Percentiles rank a stretch among this genome's conserved stretches.
Evolutionary conservation across 208 protist genomes (phyloP).

Genomic region (Leishmania tarentolae): DNA sequence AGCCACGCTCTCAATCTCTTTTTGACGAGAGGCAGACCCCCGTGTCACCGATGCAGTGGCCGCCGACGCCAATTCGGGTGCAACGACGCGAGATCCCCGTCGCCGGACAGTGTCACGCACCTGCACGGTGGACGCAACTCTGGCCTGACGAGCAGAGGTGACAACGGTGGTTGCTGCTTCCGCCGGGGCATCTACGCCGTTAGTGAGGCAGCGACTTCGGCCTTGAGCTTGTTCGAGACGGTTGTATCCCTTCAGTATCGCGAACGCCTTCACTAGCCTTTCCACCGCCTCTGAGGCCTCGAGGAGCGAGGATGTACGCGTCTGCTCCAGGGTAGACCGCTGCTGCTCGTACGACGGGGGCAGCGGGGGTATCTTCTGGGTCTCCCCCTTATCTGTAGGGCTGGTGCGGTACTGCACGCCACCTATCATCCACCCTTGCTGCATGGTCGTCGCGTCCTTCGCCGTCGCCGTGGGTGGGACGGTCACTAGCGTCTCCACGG

Average conservation of each 20-base stretch:
- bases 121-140: slow-evolving; percentile 4
- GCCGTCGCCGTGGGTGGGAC: background rate
- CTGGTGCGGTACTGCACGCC: background rate
- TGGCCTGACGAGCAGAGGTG: slow-evolving; percentile 10
- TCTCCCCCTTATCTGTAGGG: background rate
- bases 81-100: slow-evolving; percentile 6
- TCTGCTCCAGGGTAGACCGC: slow-evolving; percentile 25
- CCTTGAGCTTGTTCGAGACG: slow-evolving; percentile 14
- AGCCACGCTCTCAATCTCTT: slow-evolving; percentile 13
- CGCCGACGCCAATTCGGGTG: background rate
- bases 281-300: slow-evolving; percentile 88
- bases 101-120: background rate
- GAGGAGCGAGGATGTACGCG: slow-evolving; percentile 59
- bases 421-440: slow-evolving; percentile 12
- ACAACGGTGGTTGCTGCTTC: background rate
- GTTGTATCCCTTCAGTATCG: slow-evolving; percentile 56
- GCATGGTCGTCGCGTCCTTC: background rate
- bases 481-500: background rate
- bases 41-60: background rate
- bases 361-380: slow-evolving; percentile 30
- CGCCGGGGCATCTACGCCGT: background rate
- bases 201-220: background rate
- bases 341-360: slow-evolving; percentile 31
- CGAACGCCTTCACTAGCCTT: slow-evolving; percentile 80
- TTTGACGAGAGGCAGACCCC: background rate